Evolutionary conservation across 345 rosid species (phyloP), one percentile per base, ranked within the genome.

Genomic region (Viola odorata): DNA sequence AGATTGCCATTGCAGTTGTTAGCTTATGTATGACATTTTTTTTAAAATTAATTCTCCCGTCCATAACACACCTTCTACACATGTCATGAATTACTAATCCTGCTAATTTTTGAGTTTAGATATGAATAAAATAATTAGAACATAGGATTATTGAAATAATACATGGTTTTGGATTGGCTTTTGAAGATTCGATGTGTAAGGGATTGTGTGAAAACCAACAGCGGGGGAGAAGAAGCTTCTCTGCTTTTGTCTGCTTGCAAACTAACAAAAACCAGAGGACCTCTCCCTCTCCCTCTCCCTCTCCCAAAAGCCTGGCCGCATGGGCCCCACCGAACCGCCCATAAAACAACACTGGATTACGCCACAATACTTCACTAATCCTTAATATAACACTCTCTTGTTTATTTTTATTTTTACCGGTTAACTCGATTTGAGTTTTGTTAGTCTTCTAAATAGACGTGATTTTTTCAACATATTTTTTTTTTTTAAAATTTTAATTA

Each of bases 201-300:
- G 66, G 12, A 15, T 69, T 50, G 83, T 80, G 78, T 77, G 87
- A 83, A 82, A 72, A 69, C 84, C 65, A 68, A 53, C 53, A 45
- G 10, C 32, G 65, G 50, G 68, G 71, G 84, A 78, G 61, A 73
- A 79, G 80, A 76, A 74, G 85, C 77, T 81, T 81, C 82, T 60
- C 81, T 75, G 77, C 83, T 74, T 70, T 78, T 67, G 84, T 78
- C 82, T 72, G 80, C 73, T 72, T 70, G 57, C 58, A 79, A 67
- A 80, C 76, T 66, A 71, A 61, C 81, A 76, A 73, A 74, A 62
- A 66, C 50, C 62, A 66, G 59, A 63, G 68, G 14, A 57, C 74
- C 62, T 36, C 61, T 37, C 67, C n/a, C n/a, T n/a, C 62, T 36
- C 61, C 17, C 32, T 23, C 32, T 23, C 32, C 32, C 32, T 23